Conservation (phyloP, 345 rosid genomes). For the Diplotaxis tenuifolia region DNA sequence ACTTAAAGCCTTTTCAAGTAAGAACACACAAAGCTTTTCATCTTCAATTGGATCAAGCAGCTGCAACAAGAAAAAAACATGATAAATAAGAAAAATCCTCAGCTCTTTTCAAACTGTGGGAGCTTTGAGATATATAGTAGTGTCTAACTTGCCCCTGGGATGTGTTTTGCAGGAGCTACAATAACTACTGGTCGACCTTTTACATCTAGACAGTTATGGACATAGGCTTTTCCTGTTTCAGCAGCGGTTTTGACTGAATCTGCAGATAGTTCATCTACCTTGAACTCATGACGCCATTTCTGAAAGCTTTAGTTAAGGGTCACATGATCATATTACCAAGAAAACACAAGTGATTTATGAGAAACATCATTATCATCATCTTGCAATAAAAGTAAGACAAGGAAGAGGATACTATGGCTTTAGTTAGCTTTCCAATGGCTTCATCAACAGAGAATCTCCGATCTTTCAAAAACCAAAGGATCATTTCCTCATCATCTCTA, state of each 20-base stretch:
- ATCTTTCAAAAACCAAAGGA: conserved; percentile 82
- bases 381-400: background rate
- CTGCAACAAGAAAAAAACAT: conserved; percentile 41
- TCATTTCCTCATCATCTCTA: conserved; percentile 93
- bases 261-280: conserved; percentile 60
- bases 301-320: conserved; percentile 31
- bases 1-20: conserved; percentile 74
- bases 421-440: conserved; percentile 58
- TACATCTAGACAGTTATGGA: conserved; percentile 69
- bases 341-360: conserved; percentile 9
- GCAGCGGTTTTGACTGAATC: conserved; percentile 60
- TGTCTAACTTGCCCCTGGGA: conserved; percentile 58
- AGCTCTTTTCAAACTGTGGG: background rate
- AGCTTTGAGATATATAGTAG: background rate
- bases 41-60: conserved; percentile 62
- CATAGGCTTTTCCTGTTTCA: conserved; percentile 70
- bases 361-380: background rate
- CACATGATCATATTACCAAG: background rate
- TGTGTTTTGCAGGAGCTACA: conserved; percentile 81
- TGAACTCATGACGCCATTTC: conserved; percentile 90
- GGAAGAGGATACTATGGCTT: conserved; percentile 75
- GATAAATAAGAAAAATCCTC: background rate
- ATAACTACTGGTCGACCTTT: conserved; percentile 71
- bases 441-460: conserved; percentile 65
- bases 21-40: conserved; percentile 71